A percentile compares a stretch with the other conserved stretches of the same genome.
phyloP scores from a whole-genome alignment of 176 grass and related monocot species.

The Olyra latifolia region DNA sequence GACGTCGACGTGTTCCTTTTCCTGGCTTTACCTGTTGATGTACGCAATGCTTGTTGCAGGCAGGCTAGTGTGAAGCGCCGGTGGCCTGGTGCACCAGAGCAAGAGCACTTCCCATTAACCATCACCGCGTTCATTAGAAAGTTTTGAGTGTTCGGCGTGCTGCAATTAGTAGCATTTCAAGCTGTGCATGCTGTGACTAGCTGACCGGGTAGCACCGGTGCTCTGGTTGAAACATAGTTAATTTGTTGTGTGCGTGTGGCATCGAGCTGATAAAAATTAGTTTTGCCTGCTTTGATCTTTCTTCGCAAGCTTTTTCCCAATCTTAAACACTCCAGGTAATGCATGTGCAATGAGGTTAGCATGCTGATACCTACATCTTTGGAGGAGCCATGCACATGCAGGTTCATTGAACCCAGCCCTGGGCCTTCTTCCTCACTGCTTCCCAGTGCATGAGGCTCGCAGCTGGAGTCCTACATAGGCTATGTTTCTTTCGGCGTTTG shows the following conservation, averaged over 20 bases:
- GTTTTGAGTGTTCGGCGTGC: conserved; percentile 37
- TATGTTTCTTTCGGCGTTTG: too few species aligned
- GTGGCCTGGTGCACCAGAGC: background rate
- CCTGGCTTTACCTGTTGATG: background rate
- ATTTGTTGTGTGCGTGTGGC: background rate
- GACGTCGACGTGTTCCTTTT: conserved; percentile 37
- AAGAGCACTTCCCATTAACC: background rate
- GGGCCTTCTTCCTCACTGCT: background rate
- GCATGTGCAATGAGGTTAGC: background rate
- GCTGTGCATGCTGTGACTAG: background rate
- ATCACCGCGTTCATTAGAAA: background rate
- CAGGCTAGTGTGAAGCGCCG: background rate
- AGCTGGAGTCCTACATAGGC: background rate
- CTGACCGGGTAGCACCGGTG: background rate
- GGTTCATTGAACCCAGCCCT: background rate
- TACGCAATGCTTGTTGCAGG: conserved; percentile 22
- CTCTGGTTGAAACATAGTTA: background rate
- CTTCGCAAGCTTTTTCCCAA: background rate
- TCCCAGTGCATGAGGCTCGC: background rate
- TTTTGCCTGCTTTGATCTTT: background rate
- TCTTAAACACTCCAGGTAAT: background rate
- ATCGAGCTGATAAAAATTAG: background rate
- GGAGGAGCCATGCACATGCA: background rate
- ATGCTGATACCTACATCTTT: background rate
- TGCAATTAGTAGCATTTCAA: background rate